Evolutionary conservation across 2,329 filamentous ascomycete genomes (phyloP).

Genomic region (Aureobasidium sp.): DNA sequence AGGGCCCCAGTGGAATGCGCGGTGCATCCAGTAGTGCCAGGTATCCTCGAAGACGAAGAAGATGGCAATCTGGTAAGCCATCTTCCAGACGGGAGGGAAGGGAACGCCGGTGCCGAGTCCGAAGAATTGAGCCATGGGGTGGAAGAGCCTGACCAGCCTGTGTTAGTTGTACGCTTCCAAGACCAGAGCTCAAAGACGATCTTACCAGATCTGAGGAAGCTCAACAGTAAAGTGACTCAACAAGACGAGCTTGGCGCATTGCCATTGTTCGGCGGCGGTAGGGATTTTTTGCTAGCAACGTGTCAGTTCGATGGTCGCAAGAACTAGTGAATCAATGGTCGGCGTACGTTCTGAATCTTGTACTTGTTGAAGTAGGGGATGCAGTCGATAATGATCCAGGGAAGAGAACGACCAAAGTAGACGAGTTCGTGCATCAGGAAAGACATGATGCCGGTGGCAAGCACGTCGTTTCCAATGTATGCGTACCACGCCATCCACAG

Average conservation of each 20-base stretch:
- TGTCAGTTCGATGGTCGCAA: constrained; percentile 17
- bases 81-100: constrained; percentile 78
- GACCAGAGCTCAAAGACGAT: neutral
- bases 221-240: constrained; percentile 96
- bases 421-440: constrained; percentile 90
- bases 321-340: neutral
- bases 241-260: constrained; percentile 87
- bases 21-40: constrained; percentile 98
- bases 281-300: constrained; percentile 66
- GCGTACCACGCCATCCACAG: constrained; percentile 96
- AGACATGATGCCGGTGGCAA: constrained; percentile 96
- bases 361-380: constrained; percentile 85
- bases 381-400: constrained; percentile 86
- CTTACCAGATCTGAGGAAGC: constrained; percentile 87
- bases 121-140: constrained; percentile 88
- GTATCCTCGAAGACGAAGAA: constrained; percentile 95
- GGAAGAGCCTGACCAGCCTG: constrained; percentile 60
- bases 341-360: constrained; percentile 80
- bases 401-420: constrained; percentile 87
- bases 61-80: constrained; percentile 82
- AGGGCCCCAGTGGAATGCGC: constrained; percentile 84
- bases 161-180: constrained; percentile 8
- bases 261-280: constrained; percentile 86
- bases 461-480: constrained; percentile 94
- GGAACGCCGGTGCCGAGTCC: constrained; percentile 83